Evolutionary conservation across 305 asterid genomes (phyloP).

Genomic region (Fraxinus nigra): DNA sequence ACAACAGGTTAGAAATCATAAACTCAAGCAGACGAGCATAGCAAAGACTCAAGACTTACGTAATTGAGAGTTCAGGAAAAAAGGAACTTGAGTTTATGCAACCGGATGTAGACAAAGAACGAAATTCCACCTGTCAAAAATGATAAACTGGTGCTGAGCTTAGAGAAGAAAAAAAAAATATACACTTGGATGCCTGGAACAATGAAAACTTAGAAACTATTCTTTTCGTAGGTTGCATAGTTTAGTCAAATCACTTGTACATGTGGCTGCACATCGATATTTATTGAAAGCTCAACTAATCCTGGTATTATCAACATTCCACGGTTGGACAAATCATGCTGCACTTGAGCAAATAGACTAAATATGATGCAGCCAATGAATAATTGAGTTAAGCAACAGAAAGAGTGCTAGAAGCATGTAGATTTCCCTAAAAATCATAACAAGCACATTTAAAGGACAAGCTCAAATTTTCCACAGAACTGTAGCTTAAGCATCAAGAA

Average conservation of each 20-base stretch:
- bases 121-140: constrained; percentile 77
- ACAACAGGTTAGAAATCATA: neutral
- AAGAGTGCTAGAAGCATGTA: neutral
- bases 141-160: constrained; percentile 1
- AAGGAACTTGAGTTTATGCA: constrained; percentile 76
- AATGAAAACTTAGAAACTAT: neutral
- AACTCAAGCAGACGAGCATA: constrained; percentile 5
- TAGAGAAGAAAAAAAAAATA: neutral
- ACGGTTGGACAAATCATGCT: neutral
- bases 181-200: neutral
- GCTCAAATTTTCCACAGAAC: neutral
- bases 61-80: constrained; percentile 88
- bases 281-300: neutral
- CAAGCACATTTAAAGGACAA: neutral
- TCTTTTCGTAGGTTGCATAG: neutral
- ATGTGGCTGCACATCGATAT: neutral
- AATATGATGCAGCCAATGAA: neutral
- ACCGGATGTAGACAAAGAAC: constrained; percentile 60
- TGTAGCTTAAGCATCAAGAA: neutral
- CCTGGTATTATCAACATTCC: neutral
- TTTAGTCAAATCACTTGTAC: neutral
- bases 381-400: neutral
- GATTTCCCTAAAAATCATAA: neutral
- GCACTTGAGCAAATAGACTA: neutral
- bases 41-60: constrained; percentile 52